phyloP scores from a whole-genome alignment of 176 grass and related monocot genomes.

The Calamus simplicifolius region DNA sequence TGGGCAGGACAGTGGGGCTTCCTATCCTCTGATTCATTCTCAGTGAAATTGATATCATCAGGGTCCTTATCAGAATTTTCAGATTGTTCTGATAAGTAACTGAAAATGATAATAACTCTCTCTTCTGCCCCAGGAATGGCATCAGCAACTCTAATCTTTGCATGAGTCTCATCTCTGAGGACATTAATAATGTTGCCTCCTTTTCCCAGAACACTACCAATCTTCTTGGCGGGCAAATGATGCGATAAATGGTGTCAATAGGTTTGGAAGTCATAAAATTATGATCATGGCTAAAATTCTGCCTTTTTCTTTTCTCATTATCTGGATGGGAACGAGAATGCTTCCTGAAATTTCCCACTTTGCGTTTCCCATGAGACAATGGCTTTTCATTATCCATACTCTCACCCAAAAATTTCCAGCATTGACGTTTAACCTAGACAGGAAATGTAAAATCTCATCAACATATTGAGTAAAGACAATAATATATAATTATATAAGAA shows the following conservation, averaged over 20 bases:
- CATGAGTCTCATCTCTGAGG: conserved; percentile 78
- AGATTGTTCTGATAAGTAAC: conserved; percentile 39
- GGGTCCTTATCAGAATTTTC: conserved; percentile 28
- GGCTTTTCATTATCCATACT: too few relatives aligned
- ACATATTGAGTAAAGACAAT: too few relatives aligned
- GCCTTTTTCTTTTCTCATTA: conserved; percentile 63
- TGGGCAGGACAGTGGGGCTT: conserved; percentile 64
- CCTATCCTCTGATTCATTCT: conserved; percentile 29
- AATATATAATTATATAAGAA: too few relatives aligned
- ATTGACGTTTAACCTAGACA: too few relatives aligned
- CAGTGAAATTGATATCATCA: conserved; percentile 26
- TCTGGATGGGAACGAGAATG: conserved; percentile 25
- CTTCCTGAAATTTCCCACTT: conserved; percentile 14
- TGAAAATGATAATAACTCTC: conserved; percentile 83
- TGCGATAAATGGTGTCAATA: conserved; percentile 81
- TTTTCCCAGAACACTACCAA: conserved; percentile 78
- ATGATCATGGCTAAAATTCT: conserved; percentile 41
- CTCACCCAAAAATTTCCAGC: too few relatives aligned
- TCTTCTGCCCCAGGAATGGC: conserved; percentile 86
- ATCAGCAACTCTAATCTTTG: conserved; percentile 97
- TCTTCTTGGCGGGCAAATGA: conserved; percentile 91
- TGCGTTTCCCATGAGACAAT: not conserved
- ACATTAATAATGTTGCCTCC: conserved; percentile 82
- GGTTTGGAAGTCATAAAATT: conserved; percentile 41
- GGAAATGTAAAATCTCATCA: too few relatives aligned